phyloP scores from a whole-genome alignment of 768 basidiomycete species.

The Mycena crocata region DNA sequence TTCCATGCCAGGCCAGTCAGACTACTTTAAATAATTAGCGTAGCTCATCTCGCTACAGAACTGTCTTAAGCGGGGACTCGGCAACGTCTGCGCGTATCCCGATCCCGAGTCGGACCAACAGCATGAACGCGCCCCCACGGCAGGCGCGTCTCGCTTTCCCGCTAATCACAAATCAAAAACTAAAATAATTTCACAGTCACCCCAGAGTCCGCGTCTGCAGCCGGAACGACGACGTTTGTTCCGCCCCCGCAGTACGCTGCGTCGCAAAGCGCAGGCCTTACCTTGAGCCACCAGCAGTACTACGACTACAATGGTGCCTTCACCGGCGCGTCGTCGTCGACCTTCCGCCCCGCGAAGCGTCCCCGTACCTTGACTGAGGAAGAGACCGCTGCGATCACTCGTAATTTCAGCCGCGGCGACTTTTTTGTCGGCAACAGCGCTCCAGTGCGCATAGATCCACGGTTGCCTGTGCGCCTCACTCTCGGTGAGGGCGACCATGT shows the following conservation, averaged over 20 bases:
- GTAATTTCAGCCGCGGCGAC: constrained; percentile 84
- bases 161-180: neutral
- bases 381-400: constrained; percentile 84
- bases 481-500: constrained; percentile 87
- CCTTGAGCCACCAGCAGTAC: constrained; percentile 64
- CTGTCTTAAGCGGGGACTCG: constrained; percentile 85
- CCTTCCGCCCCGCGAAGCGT: constrained; percentile 85
- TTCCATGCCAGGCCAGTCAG: constrained; percentile 78
- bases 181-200: constrained; percentile 11
- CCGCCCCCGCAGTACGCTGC: constrained; percentile 60
- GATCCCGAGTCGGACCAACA: constrained; percentile 73
- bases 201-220: constrained; percentile 12
- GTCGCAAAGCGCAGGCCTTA: constrained; percentile 18
- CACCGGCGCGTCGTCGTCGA: constrained; percentile 76
- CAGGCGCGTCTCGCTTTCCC: constrained; percentile 44
- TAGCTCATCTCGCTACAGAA: constrained; percentile 57
- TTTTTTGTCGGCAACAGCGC: constrained; percentile 86
- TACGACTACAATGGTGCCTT: constrained; percentile 82
- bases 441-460: constrained; percentile 85
- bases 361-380: constrained; percentile 86
- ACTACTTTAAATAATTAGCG: neutral
- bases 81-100: constrained; percentile 77
- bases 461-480: constrained; percentile 81
- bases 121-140: constrained; percentile 44
- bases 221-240: constrained; percentile 47